phyloP scores from a whole-genome alignment of 2,329 filamentous ascomycete genomes.

The Colletotrichum noveboracense region DNA sequence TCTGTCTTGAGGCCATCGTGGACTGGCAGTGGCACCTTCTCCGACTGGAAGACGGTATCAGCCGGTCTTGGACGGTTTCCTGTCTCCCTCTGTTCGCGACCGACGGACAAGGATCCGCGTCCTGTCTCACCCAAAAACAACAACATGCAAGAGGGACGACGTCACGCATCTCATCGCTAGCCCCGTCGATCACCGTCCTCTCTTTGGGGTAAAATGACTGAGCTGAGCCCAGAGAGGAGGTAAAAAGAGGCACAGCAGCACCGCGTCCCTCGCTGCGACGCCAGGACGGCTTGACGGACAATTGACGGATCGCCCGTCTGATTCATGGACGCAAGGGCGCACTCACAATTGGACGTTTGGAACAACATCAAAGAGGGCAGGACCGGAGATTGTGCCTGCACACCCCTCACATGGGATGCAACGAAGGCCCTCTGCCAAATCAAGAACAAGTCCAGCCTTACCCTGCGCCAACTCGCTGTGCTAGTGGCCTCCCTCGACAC shows the following conservation, averaged over 20 bases:
- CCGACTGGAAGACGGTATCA: not conserved
- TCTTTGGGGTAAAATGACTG: not conserved
- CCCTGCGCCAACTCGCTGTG: not conserved
- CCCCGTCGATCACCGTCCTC: slow-evolving; percentile 7
- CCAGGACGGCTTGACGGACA: not conserved
- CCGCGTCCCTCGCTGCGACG: not conserved
- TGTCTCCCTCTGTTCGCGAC: not conserved
- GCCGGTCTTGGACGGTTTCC: not conserved
- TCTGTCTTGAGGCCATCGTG: slow-evolving; percentile 7
- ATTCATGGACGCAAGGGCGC: slow-evolving; percentile 13
- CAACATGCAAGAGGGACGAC: not conserved
- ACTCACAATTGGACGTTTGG: not conserved
- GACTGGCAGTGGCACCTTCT: not conserved
- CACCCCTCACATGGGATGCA: slow-evolving; percentile 15
- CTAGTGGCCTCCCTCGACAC: not conserved
- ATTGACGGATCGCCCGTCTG: slow-evolving; percentile 5
- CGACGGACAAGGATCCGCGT: slow-evolving; percentile 10
- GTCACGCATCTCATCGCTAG: slow-evolving; percentile 15
- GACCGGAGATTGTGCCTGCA: slow-evolving; percentile 15
- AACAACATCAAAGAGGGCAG: slow-evolving; percentile 5
- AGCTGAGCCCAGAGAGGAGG: not conserved
- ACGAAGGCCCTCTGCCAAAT: not conserved
- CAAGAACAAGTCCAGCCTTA: slow-evolving; percentile 13
- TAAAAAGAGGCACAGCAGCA: not conserved
- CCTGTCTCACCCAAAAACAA: slow-evolving; percentile 12